Percentiles rank a stretch among this genome's conserved stretches.
Evolutionary conservation across 2,329 filamentous ascomycete genomes (phyloP).

Genomic region (Paraconiothyrium sp.): DNA sequence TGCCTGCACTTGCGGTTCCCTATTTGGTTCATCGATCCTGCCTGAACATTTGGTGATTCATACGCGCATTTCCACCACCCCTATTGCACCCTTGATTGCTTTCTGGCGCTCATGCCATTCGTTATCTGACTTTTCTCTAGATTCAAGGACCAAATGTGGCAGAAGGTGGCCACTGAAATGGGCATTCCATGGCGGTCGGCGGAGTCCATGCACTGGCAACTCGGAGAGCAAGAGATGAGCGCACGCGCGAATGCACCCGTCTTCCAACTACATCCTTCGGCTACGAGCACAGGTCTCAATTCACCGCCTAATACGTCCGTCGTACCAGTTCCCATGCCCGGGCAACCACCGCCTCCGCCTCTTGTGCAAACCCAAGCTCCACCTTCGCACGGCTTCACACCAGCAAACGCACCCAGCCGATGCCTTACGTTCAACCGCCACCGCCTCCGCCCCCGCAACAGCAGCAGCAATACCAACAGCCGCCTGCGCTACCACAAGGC

Average conservation of each 20-base stretch:
- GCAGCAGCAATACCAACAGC: constrained; percentile 37
- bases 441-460: constrained; percentile 28
- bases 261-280: constrained; percentile 67
- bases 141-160: constrained; percentile 98
- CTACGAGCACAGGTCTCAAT: constrained; percentile 46
- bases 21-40: constrained; percentile 22
- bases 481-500: constrained; percentile 31
- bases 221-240: constrained; percentile 94
- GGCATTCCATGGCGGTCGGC: constrained; percentile 93
- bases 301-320: constrained; percentile 41
- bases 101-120: not conserved
- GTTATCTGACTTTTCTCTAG: constrained; percentile 59
- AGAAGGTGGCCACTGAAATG: constrained; percentile 94
- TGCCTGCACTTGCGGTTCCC: constrained; percentile 17
- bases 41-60: constrained; percentile 4
- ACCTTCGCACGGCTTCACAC: constrained; percentile 46
- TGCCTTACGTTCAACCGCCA: constrained; percentile 25
- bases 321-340: constrained; percentile 30
- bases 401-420: constrained; percentile 50
- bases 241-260: constrained; percentile 88
- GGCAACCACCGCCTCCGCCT: constrained; percentile 16
- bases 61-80: not conserved
- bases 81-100: constrained; percentile 21
- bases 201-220: constrained; percentile 98
- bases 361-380: constrained; percentile 12